These are phyloP conservation scores for Hyaloperonospora arabidopsidis DNA, from an alignment of 352 stramenopile genomes.

Conservation along the genomic window DNA sequence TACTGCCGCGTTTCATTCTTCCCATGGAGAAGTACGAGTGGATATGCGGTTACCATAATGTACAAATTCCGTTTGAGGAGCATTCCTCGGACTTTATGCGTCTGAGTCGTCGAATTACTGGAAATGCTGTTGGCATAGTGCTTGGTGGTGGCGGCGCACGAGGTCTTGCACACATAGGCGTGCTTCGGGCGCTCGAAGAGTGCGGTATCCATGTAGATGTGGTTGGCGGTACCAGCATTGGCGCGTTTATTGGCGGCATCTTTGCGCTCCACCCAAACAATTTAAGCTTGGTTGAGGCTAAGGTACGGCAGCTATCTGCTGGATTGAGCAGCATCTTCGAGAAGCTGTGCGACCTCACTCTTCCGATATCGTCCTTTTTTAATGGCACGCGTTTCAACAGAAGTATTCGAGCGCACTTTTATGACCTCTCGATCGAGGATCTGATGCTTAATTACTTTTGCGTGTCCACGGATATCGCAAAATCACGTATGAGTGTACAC, in stretches of 20 bases:
- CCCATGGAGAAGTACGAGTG: conserved; percentile 83
- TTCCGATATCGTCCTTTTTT: conserved; percentile 87
- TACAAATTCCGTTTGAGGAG: conserved; percentile 70
- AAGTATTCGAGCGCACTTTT: conserved; percentile 64
- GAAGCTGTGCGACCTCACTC: conserved; percentile 78
- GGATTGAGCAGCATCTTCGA: conserved; percentile 64
- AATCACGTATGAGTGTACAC: conserved; percentile 82
- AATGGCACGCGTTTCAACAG: conserved; percentile 79
- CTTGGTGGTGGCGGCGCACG: conserved; percentile 89
- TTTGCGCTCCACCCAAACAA: conserved; percentile 76
- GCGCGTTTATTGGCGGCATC: conserved; percentile 76
- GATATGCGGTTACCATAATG: conserved; percentile 82
- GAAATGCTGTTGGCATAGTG: conserved; percentile 89
- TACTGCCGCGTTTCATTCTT: conserved; percentile 61
- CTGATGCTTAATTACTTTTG: conserved; percentile 91
- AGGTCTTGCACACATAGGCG: conserved; percentile 90
- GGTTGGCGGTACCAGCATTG: conserved; percentile 88
- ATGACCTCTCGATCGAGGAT: conserved; percentile 80
- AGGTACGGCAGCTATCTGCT: conserved; percentile 47
- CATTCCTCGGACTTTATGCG: conserved; percentile 75
- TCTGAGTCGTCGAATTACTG: conserved; percentile 86
- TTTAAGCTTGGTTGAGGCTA: conserved; percentile 44
- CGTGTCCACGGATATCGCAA: conserved; percentile 88
- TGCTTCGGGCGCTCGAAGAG: conserved; percentile 89
- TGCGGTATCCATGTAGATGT: conserved; percentile 90